These are phyloP conservation scores for Dioscorea dumetorum DNA, from an alignment of 106 monocot genomes.

Conservation along the genomic window DNA sequence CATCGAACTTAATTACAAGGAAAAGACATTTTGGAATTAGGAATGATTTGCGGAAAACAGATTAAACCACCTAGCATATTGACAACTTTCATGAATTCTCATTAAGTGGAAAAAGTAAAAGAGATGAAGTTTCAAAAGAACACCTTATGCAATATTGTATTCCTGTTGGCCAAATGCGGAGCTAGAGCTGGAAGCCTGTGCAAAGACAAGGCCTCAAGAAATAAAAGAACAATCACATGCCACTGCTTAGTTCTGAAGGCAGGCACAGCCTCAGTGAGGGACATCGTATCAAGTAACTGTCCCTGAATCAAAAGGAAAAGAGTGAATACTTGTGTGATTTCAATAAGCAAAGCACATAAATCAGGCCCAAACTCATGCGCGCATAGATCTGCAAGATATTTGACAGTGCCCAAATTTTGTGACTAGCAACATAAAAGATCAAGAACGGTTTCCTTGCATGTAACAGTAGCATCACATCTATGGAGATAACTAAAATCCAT, in stretches of 20 bases:
- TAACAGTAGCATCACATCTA: too few relatives aligned
- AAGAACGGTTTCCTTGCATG: too few relatives aligned
- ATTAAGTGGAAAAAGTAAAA: not conserved
- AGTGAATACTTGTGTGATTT: not conserved
- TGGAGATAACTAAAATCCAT: too few relatives aligned
- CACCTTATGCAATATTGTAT: constrained; percentile 45
- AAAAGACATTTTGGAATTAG: not conserved
- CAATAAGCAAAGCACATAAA: too few relatives aligned
- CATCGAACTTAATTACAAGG: too few relatives aligned
- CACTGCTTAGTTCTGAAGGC: constrained; percentile 73
- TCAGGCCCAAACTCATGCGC: too few relatives aligned
- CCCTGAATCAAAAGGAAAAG: constrained; percentile 30
- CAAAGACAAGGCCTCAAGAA: constrained; percentile 78
- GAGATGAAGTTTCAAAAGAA: not conserved
- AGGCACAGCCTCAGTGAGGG: constrained; percentile 75
- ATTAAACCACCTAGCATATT: not conserved
- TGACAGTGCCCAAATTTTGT: too few relatives aligned
- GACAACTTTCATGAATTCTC: too few relatives aligned
- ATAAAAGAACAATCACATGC: constrained; percentile 67
- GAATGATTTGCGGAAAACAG: not conserved
- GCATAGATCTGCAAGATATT: too few relatives aligned
- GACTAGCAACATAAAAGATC: too few relatives aligned
- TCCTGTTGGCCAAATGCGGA: constrained; percentile 24
- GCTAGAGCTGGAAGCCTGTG: constrained; percentile 59
- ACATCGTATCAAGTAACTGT: constrained; percentile 78